A percentile compares a stretch with the other conserved stretches of the same genome.
Conservation (phyloP, 1,284 basidiomycete species). For the Amylostereum chailletii region DNA sequence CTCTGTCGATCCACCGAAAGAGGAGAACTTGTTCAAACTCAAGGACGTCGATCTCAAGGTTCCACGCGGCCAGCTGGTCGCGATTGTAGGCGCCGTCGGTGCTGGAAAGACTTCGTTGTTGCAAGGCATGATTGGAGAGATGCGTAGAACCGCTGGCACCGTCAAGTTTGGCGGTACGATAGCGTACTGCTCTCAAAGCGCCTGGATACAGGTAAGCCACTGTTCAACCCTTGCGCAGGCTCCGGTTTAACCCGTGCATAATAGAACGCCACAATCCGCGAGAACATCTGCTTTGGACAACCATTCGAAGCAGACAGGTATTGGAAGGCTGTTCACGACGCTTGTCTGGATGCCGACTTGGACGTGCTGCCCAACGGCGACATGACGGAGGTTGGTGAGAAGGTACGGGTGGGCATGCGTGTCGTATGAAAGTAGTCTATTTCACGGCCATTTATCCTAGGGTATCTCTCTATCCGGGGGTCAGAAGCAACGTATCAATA, state of each 20-base stretch:
- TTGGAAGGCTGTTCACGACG: constrained; percentile 66
- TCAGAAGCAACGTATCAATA: constrained; percentile 70
- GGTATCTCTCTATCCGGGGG: constrained; percentile 81
- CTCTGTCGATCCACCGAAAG: constrained; percentile 17
- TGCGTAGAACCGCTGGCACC: constrained; percentile 55
- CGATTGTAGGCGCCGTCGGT: constrained; percentile 62
- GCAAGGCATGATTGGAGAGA: constrained; percentile 76
- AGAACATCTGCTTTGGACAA: constrained; percentile 83
- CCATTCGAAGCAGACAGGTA: constrained; percentile 75
- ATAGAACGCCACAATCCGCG: constrained; percentile 62
- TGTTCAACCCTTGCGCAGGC: neutral
- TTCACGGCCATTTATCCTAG: constrained; percentile 15
- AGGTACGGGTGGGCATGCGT: constrained; percentile 24
- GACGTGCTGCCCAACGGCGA: constrained; percentile 79
- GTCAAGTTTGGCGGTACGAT: constrained; percentile 55
- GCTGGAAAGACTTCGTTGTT: constrained; percentile 69
- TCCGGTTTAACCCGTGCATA: neutral
- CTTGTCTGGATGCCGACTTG: constrained; percentile 74
- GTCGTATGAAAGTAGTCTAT: neutral
- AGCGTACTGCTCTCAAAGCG: constrained; percentile 46
- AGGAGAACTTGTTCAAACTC: constrained; percentile 44
- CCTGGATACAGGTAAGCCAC: constrained; percentile 44
- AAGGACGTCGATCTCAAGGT: constrained; percentile 55
- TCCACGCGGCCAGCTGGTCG: constrained; percentile 66
- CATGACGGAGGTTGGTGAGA: constrained; percentile 88